phyloP scores from a whole-genome alignment of 2,329 filamentous ascomycete species.

The Berkeleyomyces basicola region DNA sequence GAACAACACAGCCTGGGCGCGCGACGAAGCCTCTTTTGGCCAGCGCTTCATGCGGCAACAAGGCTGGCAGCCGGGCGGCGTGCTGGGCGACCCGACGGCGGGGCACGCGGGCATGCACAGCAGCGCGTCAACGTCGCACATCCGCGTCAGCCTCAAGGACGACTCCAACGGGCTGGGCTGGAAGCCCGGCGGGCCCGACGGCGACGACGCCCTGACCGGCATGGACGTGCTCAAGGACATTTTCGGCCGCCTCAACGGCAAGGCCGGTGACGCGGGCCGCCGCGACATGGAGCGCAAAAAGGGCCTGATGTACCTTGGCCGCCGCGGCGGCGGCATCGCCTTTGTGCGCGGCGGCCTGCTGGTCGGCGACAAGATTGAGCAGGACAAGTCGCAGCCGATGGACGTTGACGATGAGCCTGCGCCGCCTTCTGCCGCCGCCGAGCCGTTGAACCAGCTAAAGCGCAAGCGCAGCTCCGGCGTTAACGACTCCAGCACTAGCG shows the following conservation, averaged over 20 bases:
- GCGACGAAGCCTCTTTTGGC: conserved; percentile 67
- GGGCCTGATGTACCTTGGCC: conserved; percentile 55
- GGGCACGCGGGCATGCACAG: conserved; percentile 62
- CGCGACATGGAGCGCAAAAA: conserved; percentile 46
- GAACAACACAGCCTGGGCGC: conserved; percentile 88
- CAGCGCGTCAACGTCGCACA: conserved; percentile 66
- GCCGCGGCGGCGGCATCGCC: conserved; percentile 54
- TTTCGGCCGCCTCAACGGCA: conserved; percentile 78
- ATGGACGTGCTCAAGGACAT: conserved; percentile 76
- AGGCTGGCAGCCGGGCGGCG: conserved; percentile 78
- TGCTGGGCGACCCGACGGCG: conserved; percentile 62
- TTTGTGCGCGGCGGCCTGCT: conserved; percentile 76
- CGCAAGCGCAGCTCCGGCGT: background rate
- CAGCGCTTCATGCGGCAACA: conserved; percentile 77
- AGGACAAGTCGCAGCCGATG: conserved; percentile 2
- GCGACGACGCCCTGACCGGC: conserved; percentile 65
- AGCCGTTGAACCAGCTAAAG: background rate
- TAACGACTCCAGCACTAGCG: background rate
- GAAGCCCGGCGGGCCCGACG: conserved; percentile 37
- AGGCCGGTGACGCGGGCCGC: conserved; percentile 49
- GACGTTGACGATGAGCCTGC: background rate
- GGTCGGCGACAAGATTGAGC: conserved; percentile 17
- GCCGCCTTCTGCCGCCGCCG: background rate
- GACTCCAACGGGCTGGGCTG: conserved; percentile 84
- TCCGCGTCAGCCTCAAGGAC: conserved; percentile 73